Evolutionary conservation across 2,329 filamentous ascomycete species (phyloP).

Genomic region (Fonsecaea monophora): DNA sequence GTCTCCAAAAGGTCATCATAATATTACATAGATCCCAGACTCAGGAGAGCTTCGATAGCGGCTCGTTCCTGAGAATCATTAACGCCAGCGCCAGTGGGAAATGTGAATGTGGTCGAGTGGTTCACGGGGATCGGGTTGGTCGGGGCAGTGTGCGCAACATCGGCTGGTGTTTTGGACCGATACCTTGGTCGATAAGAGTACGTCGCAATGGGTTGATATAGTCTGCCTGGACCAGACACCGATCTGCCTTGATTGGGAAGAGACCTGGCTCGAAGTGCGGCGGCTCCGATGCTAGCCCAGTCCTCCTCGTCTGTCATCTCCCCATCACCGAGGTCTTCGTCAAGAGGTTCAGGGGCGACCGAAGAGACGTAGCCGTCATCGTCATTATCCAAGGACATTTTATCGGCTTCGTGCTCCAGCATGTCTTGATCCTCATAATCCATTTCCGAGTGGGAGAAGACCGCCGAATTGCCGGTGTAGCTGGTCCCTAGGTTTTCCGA

Average conservation of each 20-base stretch:
- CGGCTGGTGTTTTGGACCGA: slow-evolving; percentile 35
- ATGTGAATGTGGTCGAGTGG: slow-evolving; percentile 42
- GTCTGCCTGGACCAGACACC: slow-evolving; percentile 51
- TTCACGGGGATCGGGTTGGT: slow-evolving; percentile 50
- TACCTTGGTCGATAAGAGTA: slow-evolving; percentile 40
- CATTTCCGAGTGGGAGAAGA: slow-evolving; percentile 72
- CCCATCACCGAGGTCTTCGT: slow-evolving; percentile 78
- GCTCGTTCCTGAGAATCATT: slow-evolving; percentile 53
- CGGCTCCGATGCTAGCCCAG: slow-evolving; percentile 88
- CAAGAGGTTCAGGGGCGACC: slow-evolving; percentile 68
- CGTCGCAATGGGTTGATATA: slow-evolving; percentile 49
- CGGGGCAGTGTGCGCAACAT: slow-evolving; percentile 46
- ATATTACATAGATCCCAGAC: slow-evolving; percentile 56
- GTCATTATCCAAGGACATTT: slow-evolving; percentile 87
- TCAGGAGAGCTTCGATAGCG: slow-evolving; percentile 57
- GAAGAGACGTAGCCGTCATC: slow-evolving; percentile 72
- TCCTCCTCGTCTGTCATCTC: slow-evolving; percentile 95
- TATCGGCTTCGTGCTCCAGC: slow-evolving; percentile 86
- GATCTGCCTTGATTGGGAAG: slow-evolving; percentile 49
- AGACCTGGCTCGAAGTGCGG: slow-evolving; percentile 74
- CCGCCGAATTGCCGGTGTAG: slow-evolving; percentile 72
- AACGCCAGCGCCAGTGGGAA: slow-evolving; percentile 44
- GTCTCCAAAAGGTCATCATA: slow-evolving; percentile 25
- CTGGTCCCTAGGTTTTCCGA: slow-evolving; percentile 59
- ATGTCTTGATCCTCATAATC: slow-evolving; percentile 71